Base-by-base conservation (phyloP, 768 basidiomycete genomes). In the Melanogaster broomeanus region DNA sequence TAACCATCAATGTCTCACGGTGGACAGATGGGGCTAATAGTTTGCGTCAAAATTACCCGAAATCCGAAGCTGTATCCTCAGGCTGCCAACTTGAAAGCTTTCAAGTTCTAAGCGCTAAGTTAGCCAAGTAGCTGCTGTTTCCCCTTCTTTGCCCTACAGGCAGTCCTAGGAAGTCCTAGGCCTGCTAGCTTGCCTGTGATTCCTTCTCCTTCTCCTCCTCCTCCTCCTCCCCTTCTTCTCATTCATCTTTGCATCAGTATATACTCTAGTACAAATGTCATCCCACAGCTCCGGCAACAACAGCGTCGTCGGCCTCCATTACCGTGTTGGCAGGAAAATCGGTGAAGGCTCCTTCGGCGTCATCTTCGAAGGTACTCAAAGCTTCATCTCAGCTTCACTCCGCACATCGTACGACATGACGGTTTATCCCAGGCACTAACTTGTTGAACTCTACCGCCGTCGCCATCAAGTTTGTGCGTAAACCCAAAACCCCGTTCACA, bases 261-360 rank as follows among this genome's bases (percentile, higher is more conserved):
- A 73, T 68, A 69, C 51, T 21, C 64, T 45, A 64, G 72, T n/a
- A n/a, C n/a, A n/a, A 58, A 85, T 85, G 84, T 68, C 82, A 52
- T 67, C 71, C 1, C 80, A 82, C 59, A 74, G 82, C 3, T 77
- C 80, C 40, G 80, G 83, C 4, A 81, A 81, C 38, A 79, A 85
- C 53, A 88, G 89, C 72, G 75, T 96, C 67, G 93, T 97, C 63
- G 93, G 96, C 47, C 85, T 90, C n/a, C 94, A 98, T 76, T 98
- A 96, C 76, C 85, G 92, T 51, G 95, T 98, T 19, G 96, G 96
- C 61, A 91, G 90, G 82, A 98, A 98, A 84, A 98, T 99, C 72
- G 97, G 97, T 57, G 97, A 99, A 72, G 97, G 97, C 56, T 91
- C 88, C 7, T 99, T 99, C 70, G 97, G 97, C 58, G 94, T 98